Conservation (phyloP, 441 rosid species). For the Erodium moschatum region DNA sequence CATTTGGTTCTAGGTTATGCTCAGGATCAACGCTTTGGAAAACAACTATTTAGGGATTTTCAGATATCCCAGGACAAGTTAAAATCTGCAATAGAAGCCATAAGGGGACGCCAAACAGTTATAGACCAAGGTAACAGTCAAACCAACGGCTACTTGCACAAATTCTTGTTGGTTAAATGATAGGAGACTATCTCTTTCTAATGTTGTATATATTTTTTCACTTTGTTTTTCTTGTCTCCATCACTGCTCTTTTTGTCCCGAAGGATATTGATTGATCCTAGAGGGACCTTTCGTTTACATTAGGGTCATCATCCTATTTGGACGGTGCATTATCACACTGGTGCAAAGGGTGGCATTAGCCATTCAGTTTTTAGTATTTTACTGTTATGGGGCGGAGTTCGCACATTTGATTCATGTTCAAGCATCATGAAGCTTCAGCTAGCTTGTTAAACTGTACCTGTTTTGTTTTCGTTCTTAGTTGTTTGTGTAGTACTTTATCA, state of each 20-base stretch:
- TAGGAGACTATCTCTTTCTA: too few relatives aligned
- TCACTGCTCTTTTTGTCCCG: too few relatives aligned
- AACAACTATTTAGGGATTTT: conserved; percentile 76
- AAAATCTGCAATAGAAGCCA: conserved; percentile 78
- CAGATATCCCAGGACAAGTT: conserved; percentile 54
- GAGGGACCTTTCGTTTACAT: too few relatives aligned
- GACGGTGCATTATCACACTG: too few relatives aligned
- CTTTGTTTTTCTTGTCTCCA: too few relatives aligned
- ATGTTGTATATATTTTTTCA: too few relatives aligned
- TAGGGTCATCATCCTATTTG: not conserved
- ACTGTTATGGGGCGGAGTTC: not conserved
- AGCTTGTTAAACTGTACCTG: not conserved
- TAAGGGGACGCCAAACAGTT: conserved; percentile 93
- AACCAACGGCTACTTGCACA: too few relatives aligned
- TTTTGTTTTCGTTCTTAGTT: conserved; percentile 8
- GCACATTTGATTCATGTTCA: conserved; percentile 4
- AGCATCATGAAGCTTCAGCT: conserved; percentile 3
- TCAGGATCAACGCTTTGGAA: conserved; percentile 84
- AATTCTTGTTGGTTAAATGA: too few relatives aligned
- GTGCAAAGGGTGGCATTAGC: not conserved
- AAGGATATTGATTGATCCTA: too few relatives aligned
- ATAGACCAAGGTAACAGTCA: conserved; percentile 70
- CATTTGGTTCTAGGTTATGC: conserved; percentile 83
- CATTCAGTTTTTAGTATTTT: not conserved
- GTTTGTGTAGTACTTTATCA: not conserved